Conservation (phyloP, 306 rosid genomes). For the Acmispon strigosus region DNA sequence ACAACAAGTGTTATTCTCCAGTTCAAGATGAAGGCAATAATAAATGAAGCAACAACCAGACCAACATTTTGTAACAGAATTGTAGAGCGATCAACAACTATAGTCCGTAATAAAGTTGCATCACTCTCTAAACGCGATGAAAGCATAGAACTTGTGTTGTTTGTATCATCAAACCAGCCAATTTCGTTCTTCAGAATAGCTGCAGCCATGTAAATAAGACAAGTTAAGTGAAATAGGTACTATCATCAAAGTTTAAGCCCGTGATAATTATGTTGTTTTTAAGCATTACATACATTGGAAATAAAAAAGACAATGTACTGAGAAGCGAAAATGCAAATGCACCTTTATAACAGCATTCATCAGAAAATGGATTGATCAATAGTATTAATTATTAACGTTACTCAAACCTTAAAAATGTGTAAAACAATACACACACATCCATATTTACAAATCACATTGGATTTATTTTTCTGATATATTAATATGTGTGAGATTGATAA, state of each 20-base stretch:
- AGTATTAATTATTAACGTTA: slow-evolving; percentile 1
- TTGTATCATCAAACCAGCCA: slow-evolving; percentile 86
- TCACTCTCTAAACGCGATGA: slow-evolving; percentile 80
- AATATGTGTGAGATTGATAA: not conserved
- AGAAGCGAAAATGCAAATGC: not conserved
- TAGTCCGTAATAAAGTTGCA: slow-evolving; percentile 69
- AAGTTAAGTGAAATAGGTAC: slow-evolving; percentile 3
- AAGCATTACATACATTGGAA: not conserved
- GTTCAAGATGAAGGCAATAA: slow-evolving; percentile 80
- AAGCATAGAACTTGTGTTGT: slow-evolving; percentile 87
- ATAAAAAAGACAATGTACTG: not conserved
- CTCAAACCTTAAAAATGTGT: not conserved
- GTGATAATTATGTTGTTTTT: not conserved
- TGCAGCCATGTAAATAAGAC: slow-evolving; percentile 28
- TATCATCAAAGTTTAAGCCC: not conserved
- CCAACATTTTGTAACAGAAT: slow-evolving; percentile 83
- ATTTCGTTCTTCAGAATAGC: slow-evolving; percentile 94
- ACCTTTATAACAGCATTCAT: not conserved
- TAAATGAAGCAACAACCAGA: slow-evolving; percentile 71
- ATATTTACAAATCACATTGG: not conserved
- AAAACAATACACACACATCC: not conserved
- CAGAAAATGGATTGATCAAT: slow-evolving; percentile 8
- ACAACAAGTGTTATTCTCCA: slow-evolving; percentile 94
- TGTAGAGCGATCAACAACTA: slow-evolving; percentile 82
- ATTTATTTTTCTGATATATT: not conserved